Percentiles rank a stretch among this genome's conserved stretches.
Evolutionary conservation across 2,329 filamentous ascomycete species (phyloP).

Genomic region (Cytospora paraplurivora): DNA sequence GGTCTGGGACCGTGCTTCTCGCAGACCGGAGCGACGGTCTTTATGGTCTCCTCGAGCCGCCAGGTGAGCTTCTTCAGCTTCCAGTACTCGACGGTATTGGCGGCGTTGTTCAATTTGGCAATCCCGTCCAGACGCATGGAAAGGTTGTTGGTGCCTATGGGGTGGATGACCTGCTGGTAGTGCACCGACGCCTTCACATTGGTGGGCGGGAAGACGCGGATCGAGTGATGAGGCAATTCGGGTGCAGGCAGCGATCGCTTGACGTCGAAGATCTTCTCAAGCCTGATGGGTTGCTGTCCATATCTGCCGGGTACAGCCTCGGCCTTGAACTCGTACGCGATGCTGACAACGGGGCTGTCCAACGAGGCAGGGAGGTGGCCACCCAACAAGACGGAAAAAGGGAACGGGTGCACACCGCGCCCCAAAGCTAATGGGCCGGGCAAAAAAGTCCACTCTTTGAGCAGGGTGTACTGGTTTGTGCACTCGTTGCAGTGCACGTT

Average conservation of each 20-base stretch:
- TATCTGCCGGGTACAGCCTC: slow-evolving; percentile 61
- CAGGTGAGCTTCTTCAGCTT: slow-evolving; percentile 88
- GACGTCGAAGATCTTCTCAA: slow-evolving; percentile 70
- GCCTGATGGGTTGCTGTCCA: slow-evolving; percentile 50
- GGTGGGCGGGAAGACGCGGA: slow-evolving; percentile 94
- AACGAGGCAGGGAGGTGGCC: slow-evolving; percentile 85
- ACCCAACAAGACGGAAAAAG: slow-evolving; percentile 84
- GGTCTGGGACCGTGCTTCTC: slow-evolving; percentile 66
- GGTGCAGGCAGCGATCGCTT: slow-evolving; percentile 75
- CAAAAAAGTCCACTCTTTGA: slow-evolving; percentile 80
- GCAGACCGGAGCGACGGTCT: slow-evolving; percentile 79
- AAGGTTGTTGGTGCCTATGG: slow-evolving; percentile 79
- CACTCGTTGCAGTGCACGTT: slow-evolving; percentile 78
- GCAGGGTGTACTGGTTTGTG: slow-evolving; percentile 67
- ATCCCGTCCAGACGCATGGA: slow-evolving; percentile 85
- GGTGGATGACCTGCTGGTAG: slow-evolving; percentile 81
- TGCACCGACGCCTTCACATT: slow-evolving; percentile 86
- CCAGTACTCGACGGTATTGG: slow-evolving; percentile 78
- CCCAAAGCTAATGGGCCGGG: slow-evolving; percentile 54
- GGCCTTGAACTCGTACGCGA: slow-evolving; percentile 79
- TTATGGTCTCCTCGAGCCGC: slow-evolving; percentile 87
- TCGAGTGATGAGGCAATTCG: slow-evolving; percentile 80
- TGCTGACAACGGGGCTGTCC: slow-evolving; percentile 69
- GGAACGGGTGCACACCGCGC: slow-evolving; percentile 72
- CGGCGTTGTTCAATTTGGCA: slow-evolving; percentile 67